Evolutionary conservation across 257 asterid species (phyloP).

Genomic region (Verbena officinalis): DNA sequence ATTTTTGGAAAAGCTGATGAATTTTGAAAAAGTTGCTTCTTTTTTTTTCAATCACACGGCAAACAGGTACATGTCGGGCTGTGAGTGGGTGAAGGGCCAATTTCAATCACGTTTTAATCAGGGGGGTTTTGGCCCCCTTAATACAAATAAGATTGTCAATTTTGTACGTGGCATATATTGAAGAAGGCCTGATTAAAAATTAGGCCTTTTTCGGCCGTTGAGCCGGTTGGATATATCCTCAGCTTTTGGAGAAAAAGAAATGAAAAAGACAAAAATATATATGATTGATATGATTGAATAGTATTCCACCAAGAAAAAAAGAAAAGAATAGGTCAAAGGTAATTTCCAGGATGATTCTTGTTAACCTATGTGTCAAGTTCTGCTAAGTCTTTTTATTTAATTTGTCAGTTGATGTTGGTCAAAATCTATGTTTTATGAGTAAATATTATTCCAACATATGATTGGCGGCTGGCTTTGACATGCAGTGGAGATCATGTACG

Average conservation of each 20-base stretch:
- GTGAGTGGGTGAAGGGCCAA: constrained; percentile 20
- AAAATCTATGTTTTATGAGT: too few relatives aligned
- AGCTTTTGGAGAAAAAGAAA: constrained; percentile 1
- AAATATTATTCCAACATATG: too few relatives aligned
- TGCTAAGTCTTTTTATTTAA: too few relatives aligned
- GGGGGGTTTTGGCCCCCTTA: constrained; percentile 11
- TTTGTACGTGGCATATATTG: constrained; percentile 34
- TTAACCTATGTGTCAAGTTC: too few relatives aligned
- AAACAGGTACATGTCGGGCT: constrained; percentile 28
- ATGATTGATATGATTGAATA: not conserved
- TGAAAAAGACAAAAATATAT: not conserved
- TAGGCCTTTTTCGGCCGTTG: constrained; percentile 42
- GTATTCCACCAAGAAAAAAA: too few relatives aligned
- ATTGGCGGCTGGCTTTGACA: too few relatives aligned
- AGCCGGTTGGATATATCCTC: constrained; percentile 24
- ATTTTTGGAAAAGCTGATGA: not conserved
- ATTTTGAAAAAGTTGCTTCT: constrained; percentile 18
- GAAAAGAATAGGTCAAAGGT: not conserved
- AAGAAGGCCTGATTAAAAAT: constrained; percentile 21
- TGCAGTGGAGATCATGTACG: too few relatives aligned
- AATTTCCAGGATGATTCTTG: constrained; percentile 15
- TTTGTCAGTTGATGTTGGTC: too few relatives aligned
- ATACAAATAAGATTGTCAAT: constrained; percentile 34
- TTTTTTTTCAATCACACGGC: constrained; percentile 1
- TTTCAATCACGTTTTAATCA: constrained; percentile 44